Percentiles rank a stretch among this genome's conserved stretches.
These are phyloP conservation scores for Paramyrothecium sp. DNA, from an alignment of 2,329 filamentous ascomycete species.

Conservation along the genomic window DNA sequence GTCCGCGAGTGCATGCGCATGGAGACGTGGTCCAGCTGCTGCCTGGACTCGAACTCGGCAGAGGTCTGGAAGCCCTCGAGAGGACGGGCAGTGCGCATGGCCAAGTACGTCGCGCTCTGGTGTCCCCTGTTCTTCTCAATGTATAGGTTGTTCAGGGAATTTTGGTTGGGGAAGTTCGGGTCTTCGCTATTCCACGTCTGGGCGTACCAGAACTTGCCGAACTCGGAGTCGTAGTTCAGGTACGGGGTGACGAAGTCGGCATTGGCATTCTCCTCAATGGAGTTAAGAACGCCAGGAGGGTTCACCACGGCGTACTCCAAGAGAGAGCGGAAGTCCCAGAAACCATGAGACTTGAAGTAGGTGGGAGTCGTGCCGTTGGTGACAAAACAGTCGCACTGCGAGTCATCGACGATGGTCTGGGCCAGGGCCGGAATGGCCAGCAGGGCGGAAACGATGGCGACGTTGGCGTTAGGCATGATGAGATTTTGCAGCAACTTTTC, in stretches of 20 bases:
- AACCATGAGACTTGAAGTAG: slow-evolving; percentile 22
- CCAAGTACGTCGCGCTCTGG: not conserved
- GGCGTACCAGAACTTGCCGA: not conserved
- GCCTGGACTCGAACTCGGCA: not conserved
- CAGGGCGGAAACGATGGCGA: slow-evolving; percentile 14
- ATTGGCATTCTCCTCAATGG: not conserved
- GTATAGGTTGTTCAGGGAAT: not conserved
- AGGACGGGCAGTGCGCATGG: not conserved
- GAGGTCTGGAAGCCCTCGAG: not conserved
- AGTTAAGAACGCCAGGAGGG: not conserved
- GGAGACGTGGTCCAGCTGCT: not conserved
- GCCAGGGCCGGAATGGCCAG: slow-evolving; percentile 16
- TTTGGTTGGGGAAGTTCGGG: not conserved
- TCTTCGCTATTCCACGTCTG: not conserved
- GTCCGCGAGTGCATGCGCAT: not conserved
- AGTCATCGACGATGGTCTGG: slow-evolving; percentile 15
- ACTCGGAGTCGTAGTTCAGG: not conserved
- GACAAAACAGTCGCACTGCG: slow-evolving; percentile 27
- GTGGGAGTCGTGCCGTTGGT: slow-evolving; percentile 18
- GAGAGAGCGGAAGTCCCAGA: slow-evolving; percentile 29
- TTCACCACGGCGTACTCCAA: slow-evolving; percentile 19
- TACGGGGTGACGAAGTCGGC: not conserved
- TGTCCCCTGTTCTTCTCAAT: not conserved
- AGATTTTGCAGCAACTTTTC: not conserved
- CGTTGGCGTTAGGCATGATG: slow-evolving; percentile 18